Percentiles rank a stretch among this genome's conserved stretches.
phyloP scores from a whole-genome alignment of 352 stramenopile species.

The Aphanomyces invadans region DNA sequence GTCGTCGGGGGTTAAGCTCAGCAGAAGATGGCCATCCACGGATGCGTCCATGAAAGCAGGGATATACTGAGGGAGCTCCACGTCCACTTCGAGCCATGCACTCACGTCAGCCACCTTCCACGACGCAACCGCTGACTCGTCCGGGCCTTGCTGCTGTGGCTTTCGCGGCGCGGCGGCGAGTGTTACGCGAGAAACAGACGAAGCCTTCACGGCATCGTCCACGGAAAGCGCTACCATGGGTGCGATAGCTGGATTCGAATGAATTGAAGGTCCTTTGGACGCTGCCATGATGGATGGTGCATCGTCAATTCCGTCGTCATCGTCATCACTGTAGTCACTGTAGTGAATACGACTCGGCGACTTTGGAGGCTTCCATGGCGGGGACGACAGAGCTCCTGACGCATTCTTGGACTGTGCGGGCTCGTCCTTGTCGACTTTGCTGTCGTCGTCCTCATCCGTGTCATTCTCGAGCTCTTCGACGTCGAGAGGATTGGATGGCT shows the following conservation, averaged over 20 bases:
- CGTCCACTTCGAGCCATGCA: constrained; percentile 38
- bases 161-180: background rate
- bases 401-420: background rate
- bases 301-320: background rate
- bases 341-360: background rate
- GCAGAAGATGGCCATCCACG: constrained; percentile 38
- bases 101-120: constrained; percentile 51
- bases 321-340: constrained; percentile 14
- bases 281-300: background rate
- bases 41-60: constrained; percentile 33
- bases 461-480: constrained; percentile 17
- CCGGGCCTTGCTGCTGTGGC: background rate
- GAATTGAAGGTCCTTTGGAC: background rate
- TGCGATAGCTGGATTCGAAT: constrained; percentile 1
- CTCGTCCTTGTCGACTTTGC: background rate
- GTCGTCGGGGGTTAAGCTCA: constrained; percentile 37
- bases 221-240: background rate
- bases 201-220: background rate
- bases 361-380: background rate
- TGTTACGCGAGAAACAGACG: background rate
- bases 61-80: constrained; percentile 42
- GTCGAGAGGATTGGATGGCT: background rate
- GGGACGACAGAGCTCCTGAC: background rate
- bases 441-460: constrained; percentile 3
- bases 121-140: constrained; percentile 26